phyloP scores from a whole-genome alignment of 176 grass and related monocot genomes.

The Oryza meyeriana region DNA sequence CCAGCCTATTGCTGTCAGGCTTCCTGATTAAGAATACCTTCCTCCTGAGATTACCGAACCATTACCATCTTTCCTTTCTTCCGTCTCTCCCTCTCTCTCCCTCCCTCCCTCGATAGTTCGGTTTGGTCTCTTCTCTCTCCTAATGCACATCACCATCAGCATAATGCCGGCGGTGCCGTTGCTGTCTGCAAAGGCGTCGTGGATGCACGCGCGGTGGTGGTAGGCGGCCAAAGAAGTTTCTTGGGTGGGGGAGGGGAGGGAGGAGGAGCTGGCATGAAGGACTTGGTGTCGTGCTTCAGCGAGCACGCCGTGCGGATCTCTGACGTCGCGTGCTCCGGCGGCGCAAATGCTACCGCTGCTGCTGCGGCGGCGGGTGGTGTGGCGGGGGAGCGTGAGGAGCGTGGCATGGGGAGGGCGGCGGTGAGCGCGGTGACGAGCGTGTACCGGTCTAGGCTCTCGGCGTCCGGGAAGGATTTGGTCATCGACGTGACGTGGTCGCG shows the following conservation, averaged over 20 bases:
- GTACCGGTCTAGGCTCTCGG: constrained; percentile 50
- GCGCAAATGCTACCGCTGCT: constrained; percentile 44
- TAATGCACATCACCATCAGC: constrained; percentile 45
- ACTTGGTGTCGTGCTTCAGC: constrained; percentile 73
- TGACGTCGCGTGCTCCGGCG: constrained; percentile 56
- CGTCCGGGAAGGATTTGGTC: constrained; percentile 51
- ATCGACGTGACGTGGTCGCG: constrained; percentile 54
- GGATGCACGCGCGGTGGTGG: constrained; percentile 4
- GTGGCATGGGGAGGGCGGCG: neutral
- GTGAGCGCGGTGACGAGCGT: constrained; percentile 52
- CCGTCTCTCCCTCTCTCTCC: neutral
- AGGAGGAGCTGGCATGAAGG: constrained; percentile 39
- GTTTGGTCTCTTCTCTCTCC: neutral
- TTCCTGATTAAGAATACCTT: constrained; percentile 54
- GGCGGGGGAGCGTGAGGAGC: neutral
- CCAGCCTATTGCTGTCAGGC: constrained; percentile 36
- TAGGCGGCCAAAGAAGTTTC: constrained; percentile 23
- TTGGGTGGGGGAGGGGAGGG: neutral
- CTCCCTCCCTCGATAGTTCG: neutral
- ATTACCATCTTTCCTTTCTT: neutral
- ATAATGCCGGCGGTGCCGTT: constrained; percentile 31
- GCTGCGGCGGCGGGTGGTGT: neutral
- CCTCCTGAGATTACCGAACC: constrained; percentile 31
- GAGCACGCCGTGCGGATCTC: constrained; percentile 68
- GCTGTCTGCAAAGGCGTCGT: constrained; percentile 14